phyloP scores from a whole-genome alignment of 2,329 filamentous ascomycete genomes.

The Penicillium occitanis region DNA sequence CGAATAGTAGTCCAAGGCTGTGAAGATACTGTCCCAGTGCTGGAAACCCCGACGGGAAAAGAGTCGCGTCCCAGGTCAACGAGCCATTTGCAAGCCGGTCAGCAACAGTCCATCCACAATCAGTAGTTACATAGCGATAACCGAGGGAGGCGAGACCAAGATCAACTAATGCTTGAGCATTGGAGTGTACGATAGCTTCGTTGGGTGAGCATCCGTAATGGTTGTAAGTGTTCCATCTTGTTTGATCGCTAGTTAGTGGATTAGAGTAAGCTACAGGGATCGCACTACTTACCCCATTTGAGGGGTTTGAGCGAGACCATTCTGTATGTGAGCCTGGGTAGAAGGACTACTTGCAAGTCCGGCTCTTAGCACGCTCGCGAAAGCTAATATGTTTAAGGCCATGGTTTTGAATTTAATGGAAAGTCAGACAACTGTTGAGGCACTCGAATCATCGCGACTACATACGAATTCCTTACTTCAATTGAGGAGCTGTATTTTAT shows the following conservation, averaged over 20 bases:
- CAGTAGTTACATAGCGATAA: conserved; percentile 57
- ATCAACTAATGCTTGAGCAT: conserved; percentile 55
- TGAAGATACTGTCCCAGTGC: conserved; percentile 44
- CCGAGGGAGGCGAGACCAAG: conserved; percentile 54
- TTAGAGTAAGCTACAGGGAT: background rate
- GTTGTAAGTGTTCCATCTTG: conserved; percentile 62
- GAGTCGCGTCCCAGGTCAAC: conserved; percentile 43
- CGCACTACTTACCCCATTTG: conserved; percentile 31
- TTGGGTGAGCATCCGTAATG: conserved; percentile 53
- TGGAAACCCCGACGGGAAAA: conserved; percentile 46
- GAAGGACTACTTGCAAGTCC: background rate
- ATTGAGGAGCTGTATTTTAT: background rate
- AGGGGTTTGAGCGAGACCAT: conserved; percentile 31
- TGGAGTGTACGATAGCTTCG: conserved; percentile 52
- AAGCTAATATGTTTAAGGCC: background rate
- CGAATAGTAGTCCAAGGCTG: conserved; percentile 42
- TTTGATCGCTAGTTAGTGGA: background rate
- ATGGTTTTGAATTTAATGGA: background rate
- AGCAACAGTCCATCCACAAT: conserved; percentile 58
- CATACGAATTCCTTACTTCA: background rate
- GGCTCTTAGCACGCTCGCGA: background rate
- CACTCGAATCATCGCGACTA: background rate
- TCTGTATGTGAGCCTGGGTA: conserved; percentile 15
- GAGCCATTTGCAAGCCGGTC: conserved; percentile 39
- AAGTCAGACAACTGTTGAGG: background rate